Evolutionary conservation across 108 stramenopile genomes (phyloP).

Genomic region (Nannochloropsis gaditana): DNA sequence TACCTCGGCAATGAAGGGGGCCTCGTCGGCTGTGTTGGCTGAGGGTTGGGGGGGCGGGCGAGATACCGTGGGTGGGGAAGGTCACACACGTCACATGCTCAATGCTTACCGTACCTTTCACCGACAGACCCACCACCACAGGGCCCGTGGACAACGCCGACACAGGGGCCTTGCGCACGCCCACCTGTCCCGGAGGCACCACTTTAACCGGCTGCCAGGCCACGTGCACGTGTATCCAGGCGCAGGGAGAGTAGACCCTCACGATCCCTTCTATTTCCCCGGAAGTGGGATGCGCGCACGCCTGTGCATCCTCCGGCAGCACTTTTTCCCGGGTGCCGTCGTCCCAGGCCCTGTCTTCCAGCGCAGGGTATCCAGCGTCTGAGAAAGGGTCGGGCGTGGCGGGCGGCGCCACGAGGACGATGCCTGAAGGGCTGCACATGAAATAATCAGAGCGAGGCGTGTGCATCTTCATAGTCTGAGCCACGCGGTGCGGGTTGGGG

Average conservation of each 20-base stretch:
- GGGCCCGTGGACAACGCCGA: background rate
- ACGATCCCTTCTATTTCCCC: background rate
- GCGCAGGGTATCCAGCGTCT: background rate
- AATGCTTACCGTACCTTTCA: background rate
- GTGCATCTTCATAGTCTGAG: constrained; percentile 15
- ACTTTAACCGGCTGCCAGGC: background rate
- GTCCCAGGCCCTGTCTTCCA: background rate
- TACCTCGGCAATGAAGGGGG: background rate
- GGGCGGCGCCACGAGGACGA: background rate
- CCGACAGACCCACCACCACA: background rate
- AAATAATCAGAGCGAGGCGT: background rate
- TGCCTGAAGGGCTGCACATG: background rate
- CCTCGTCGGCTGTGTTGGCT: constrained; percentile 1
- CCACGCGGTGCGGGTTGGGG: background rate
- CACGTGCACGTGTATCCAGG: background rate
- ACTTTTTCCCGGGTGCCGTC: background rate
- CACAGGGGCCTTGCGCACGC: background rate
- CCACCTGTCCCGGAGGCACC: background rate
- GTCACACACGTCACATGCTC: too few relatives aligned
- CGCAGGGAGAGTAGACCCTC: background rate
- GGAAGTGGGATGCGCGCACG: background rate
- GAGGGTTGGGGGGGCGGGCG: background rate
- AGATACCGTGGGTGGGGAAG: too few relatives aligned
- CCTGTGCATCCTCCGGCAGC: background rate
- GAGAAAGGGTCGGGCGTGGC: background rate